A percentile compares a stretch with the other conserved stretches of the same genome.
These are phyloP conservation scores for Thermochaetoides thermophila DNA, from an alignment of 495 filamentous ascomycete genomes.

Conservation along the genomic window DNA sequence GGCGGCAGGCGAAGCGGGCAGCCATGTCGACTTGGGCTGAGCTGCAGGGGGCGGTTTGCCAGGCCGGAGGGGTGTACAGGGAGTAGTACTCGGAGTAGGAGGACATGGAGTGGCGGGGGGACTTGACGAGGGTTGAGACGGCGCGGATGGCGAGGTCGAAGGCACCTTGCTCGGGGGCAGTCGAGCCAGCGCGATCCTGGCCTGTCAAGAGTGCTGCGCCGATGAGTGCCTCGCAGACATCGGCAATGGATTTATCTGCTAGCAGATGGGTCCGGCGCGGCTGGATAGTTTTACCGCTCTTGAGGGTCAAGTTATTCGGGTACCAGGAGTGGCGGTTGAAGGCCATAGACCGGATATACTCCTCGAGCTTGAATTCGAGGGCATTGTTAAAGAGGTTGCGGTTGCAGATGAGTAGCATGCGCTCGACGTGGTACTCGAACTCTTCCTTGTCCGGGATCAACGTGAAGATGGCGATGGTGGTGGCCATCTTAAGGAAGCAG, in stretches of 20 bases:
- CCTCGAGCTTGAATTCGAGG: constrained; percentile 47
- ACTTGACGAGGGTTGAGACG: constrained; percentile 61
- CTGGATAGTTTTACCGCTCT: constrained; percentile 35
- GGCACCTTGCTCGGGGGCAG: too few species aligned
- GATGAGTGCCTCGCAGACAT: constrained; percentile 92
- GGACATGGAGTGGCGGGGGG: constrained; percentile 48
- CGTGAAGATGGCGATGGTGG: constrained; percentile 69
- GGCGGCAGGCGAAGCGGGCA: constrained; percentile 43
- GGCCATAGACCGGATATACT: constrained; percentile 67
- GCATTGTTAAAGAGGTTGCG: constrained; percentile 73
- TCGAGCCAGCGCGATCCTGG: constrained; percentile 24
- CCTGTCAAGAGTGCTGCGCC: constrained; percentile 68
- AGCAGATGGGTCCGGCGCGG: constrained; percentile 40
- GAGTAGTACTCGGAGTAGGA: constrained; percentile 57
- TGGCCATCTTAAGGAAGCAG: constrained; percentile 90
- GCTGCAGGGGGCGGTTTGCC: constrained; percentile 45
- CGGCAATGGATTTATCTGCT: constrained; percentile 85
- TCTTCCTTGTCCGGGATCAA: constrained; percentile 66
- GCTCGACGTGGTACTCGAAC: constrained; percentile 74
- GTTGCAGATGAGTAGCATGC: constrained; percentile 90
- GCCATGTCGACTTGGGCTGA: constrained; percentile 53
- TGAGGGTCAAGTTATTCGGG: constrained; percentile 51
- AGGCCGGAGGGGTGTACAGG: constrained; percentile 56
- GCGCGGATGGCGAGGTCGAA: constrained; percentile 76
- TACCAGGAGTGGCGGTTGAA: constrained; percentile 78